phyloP scores from a whole-genome alignment of 2,329 filamentous ascomycete species.

The Sphaerulina populicola region DNA sequence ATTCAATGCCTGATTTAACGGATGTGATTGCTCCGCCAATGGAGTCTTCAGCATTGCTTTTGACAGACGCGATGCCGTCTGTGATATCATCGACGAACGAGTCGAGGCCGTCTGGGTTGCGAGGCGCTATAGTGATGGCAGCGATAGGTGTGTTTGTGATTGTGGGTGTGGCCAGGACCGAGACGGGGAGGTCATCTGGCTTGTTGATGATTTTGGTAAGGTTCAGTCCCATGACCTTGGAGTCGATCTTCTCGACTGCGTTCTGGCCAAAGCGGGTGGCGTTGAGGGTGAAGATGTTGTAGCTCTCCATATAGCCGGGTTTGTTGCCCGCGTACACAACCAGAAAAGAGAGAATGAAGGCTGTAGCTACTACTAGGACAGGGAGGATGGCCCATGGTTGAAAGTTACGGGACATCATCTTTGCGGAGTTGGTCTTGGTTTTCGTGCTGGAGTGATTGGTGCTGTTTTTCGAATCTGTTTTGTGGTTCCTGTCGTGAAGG shows the following conservation, averaged over 20 bases:
- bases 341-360: constrained; percentile 51
- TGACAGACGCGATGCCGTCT: constrained; percentile 12
- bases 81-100: constrained; percentile 26
- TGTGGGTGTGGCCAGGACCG: constrained; percentile 5
- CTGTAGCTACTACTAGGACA: constrained; percentile 41
- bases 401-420: constrained; percentile 11
- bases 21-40: constrained; percentile 20
- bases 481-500: background rate
- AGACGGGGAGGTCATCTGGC: constrained; percentile 13
- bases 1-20: constrained; percentile 20
- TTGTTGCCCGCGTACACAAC: constrained; percentile 55
- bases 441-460: background rate
- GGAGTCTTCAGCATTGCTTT: constrained; percentile 12
- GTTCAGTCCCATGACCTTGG: constrained; percentile 23
- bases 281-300: constrained; percentile 52
- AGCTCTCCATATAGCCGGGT: constrained; percentile 48
- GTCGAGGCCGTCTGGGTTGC: constrained; percentile 17
- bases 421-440: background rate
- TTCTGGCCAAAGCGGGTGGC: constrained; percentile 47
- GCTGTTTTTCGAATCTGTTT: background rate
- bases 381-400: constrained; percentile 22
- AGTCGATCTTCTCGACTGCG: constrained; percentile 27
- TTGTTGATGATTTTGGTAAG: constrained; percentile 17
- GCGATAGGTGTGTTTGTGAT: constrained; percentile 14
- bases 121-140: constrained; percentile 19